Percentiles rank a stretch among this genome's conserved stretches.
These are phyloP conservation scores for Quercus engelmannii DNA, from an alignment of 306 rosid genomes.

Conservation along the genomic window DNA sequence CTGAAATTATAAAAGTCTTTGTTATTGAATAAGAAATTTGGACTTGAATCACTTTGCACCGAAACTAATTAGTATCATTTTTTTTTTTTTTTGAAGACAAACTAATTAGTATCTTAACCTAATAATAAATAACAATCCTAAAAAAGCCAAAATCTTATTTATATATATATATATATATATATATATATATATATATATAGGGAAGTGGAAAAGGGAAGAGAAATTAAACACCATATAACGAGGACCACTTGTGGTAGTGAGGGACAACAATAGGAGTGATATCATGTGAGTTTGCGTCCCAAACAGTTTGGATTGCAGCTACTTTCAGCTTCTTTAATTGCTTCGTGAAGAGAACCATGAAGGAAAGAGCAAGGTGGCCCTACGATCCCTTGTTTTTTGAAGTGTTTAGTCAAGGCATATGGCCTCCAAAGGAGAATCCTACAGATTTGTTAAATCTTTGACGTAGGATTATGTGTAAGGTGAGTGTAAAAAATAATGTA, in stretches of 20 bases:
- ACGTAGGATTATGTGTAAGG: not conserved
- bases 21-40: no score
- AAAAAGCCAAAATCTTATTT: no score
- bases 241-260: slow-evolving; percentile 30
- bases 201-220: not conserved
- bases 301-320: slow-evolving; percentile 2
- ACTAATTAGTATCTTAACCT: no score
- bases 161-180: no score
- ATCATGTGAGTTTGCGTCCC: slow-evolving; percentile 20
- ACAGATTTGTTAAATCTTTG: slow-evolving; percentile 11
- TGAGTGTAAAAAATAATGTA: no score
- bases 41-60: no score
- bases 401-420: slow-evolving; percentile 20
- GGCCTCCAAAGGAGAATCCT: slow-evolving; percentile 22
- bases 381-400: slow-evolving; percentile 14
- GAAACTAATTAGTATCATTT: no score
- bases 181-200: no score
- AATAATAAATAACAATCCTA: no score
- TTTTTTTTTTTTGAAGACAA: no score
- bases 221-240: slow-evolving; percentile 20
- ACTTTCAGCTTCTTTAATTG: not conserved
- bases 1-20: not conserved
- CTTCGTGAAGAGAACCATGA: slow-evolving; percentile 21
- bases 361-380: slow-evolving; percentile 28
- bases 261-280: slow-evolving; percentile 22